phyloP scores from a whole-genome alignment of 108 stramenopile genomes.

The Stephanodiscus triporus region DNA sequence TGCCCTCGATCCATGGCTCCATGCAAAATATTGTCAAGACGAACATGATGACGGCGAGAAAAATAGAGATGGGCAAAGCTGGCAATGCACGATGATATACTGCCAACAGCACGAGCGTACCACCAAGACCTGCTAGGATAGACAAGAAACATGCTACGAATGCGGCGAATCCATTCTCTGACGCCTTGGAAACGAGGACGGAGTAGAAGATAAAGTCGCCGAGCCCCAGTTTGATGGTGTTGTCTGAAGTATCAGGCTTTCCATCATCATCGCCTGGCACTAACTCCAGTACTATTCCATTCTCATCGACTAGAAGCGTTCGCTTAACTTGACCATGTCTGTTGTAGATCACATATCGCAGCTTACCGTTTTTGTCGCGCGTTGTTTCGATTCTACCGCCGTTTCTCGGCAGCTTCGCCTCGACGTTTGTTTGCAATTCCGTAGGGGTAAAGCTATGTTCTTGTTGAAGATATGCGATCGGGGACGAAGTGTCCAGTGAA shows the following conservation, averaged over 20 bases:
- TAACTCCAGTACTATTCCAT: slow-evolving; percentile 55
- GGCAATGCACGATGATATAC: slow-evolving; percentile 91
- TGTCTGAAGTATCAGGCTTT: slow-evolving; percentile 41
- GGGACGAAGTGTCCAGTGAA: slow-evolving; percentile 32
- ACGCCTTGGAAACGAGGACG: slow-evolving; percentile 93
- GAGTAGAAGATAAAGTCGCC: slow-evolving; percentile 98
- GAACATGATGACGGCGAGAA: slow-evolving; percentile 82
- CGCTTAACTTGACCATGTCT: slow-evolving; percentile 59
- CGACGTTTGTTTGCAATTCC: slow-evolving; percentile 61
- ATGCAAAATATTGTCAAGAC: slow-evolving; percentile 65
- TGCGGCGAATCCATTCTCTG: slow-evolving; percentile 87
- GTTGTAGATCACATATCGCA: slow-evolving; percentile 57
- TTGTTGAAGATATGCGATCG: slow-evolving; percentile 42
- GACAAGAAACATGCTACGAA: slow-evolving; percentile 87
- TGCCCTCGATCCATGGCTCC: slow-evolving; percentile 70
- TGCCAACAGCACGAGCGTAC: slow-evolving; percentile 87
- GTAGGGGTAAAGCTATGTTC: slow-evolving; percentile 18
- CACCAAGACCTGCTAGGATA: slow-evolving; percentile 84
- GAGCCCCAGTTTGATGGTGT: slow-evolving; percentile 63
- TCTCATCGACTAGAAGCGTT: slow-evolving; percentile 59
- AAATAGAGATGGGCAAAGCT: slow-evolving; percentile 90
- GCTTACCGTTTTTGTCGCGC: slow-evolving; percentile 26
- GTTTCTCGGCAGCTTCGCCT: slow-evolving; percentile 58
- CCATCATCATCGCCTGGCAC: slow-evolving; percentile 13
- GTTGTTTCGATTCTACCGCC: slow-evolving; percentile 67